A percentile compares a stretch with the other conserved stretches of the same genome.
Conservation (phyloP, 768 basidiomycete genomes). For the Phylloporus rhodoxanthus region DNA sequence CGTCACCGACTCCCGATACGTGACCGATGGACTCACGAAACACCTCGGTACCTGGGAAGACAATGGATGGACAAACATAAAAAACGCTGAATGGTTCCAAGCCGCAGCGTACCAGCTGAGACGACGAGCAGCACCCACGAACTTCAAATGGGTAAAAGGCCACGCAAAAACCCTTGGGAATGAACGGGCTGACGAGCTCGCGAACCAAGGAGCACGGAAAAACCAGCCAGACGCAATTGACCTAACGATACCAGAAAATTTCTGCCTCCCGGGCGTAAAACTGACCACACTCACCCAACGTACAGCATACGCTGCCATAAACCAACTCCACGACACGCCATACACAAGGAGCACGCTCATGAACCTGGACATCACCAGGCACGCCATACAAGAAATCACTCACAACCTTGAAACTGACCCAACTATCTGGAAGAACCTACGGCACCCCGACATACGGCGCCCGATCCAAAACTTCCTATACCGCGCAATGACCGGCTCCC, state of each 20-base stretch:
- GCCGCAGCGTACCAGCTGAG: slow-evolving; percentile 1
- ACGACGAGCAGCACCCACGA: slow-evolving; percentile 9
- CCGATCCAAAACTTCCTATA: no score
- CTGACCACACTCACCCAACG: slow-evolving; percentile 10
- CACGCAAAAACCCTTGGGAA: slow-evolving; percentile 17
- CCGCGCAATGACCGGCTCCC: no score
- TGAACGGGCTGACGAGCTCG: slow-evolving; percentile 21
- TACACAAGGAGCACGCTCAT: no score
- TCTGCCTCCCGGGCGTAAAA: slow-evolving; percentile 13
- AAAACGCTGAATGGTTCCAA: slow-evolving; percentile 13
- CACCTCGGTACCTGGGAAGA: slow-evolving; percentile 21
- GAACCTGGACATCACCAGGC: background rate
- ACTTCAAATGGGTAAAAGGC: slow-evolving; percentile 24
- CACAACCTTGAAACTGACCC: no score
- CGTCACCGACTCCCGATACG: background rate
- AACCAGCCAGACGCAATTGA: background rate
- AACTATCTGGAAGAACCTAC: no score
- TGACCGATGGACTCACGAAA: slow-evolving; percentile 8
- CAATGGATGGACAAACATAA: slow-evolving; percentile 16
- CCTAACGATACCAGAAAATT: background rate
- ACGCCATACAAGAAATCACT: background rate
- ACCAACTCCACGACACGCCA: no score
- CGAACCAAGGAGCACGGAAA: slow-evolving; percentile 11
- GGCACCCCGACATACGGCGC: no score
- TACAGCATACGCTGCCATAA: no score